A percentile compares a stretch with the other conserved stretches of the same genome.
phyloP scores from a whole-genome alignment of 2,329 filamentous ascomycete genomes.

The Colletotrichum viniferum region DNA sequence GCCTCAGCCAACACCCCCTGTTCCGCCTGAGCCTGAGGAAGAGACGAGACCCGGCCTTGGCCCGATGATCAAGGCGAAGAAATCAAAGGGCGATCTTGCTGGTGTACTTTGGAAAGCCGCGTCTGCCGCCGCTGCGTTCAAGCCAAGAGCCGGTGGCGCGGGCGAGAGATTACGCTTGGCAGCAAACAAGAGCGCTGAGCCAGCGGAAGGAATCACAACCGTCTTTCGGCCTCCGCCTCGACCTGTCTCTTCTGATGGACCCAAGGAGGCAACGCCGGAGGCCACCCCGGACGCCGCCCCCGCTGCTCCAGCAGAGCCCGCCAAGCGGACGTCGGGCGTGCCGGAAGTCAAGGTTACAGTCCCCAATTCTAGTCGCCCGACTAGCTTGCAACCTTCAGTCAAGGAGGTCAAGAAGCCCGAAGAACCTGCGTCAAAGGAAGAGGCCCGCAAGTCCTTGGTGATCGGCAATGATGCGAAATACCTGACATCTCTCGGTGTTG shows the following conservation, averaged over 20 bases:
- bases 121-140: slow-evolving; percentile 70
- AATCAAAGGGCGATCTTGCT: slow-evolving; percentile 74
- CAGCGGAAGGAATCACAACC: slow-evolving; percentile 76
- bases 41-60: slow-evolving; percentile 76
- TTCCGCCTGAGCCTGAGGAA: slow-evolving; percentile 36
- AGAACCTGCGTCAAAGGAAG: slow-evolving; percentile 44
- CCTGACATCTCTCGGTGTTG: slow-evolving; percentile 77
- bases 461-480: slow-evolving; percentile 81
- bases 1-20: slow-evolving; percentile 22
- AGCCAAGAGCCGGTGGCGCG: slow-evolving; percentile 85
- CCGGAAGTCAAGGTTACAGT: slow-evolving; percentile 65
- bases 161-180: slow-evolving; percentile 76
- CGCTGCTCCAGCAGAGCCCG: slow-evolving; percentile 30
- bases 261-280: slow-evolving; percentile 35
- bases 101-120: slow-evolving; percentile 82
- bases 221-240: slow-evolving; percentile 81
- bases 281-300: slow-evolving; percentile 22
- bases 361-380: slow-evolving; percentile 43
- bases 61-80: slow-evolving; percentile 87
- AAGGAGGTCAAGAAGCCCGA: slow-evolving; percentile 34
- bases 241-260: slow-evolving; percentile 38
- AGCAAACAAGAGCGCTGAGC: slow-evolving; percentile 49
- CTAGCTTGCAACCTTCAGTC: slow-evolving; percentile 42
- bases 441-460: slow-evolving; percentile 63
- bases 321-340: slow-evolving; percentile 41